These are phyloP conservation scores for Nidularia pulvinata DNA, from an alignment of 768 basidiomycete species.

Conservation along the genomic window DNA sequence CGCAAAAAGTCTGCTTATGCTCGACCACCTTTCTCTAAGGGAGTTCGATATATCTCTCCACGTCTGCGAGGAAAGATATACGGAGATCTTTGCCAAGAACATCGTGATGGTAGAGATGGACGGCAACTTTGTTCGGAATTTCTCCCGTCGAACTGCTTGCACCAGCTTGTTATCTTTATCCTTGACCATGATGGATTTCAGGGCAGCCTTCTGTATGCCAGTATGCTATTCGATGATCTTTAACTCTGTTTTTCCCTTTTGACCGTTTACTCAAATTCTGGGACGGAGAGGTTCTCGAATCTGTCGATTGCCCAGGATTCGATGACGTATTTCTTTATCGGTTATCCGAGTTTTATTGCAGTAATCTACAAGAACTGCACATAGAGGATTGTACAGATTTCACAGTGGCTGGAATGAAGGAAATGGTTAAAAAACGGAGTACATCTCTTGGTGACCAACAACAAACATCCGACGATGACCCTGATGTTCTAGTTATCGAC, in stretches of 20 bases:
- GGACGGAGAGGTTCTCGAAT: slow-evolving; percentile 11
- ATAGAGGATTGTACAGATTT: slow-evolving; percentile 11
- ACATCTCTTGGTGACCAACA: neutral
- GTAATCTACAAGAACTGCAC: slow-evolving; percentile 12
- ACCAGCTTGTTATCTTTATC: too few relatives aligned
- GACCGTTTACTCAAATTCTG: slow-evolving; percentile 8
- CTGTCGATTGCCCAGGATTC: slow-evolving; percentile 9
- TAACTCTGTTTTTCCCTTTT: neutral
- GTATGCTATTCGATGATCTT: too few relatives aligned
- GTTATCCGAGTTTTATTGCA: slow-evolving; percentile 6
- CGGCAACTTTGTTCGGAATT: too few relatives aligned
- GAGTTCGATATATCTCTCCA: too few relatives aligned
- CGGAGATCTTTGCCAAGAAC: too few relatives aligned
- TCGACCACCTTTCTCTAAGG: too few relatives aligned
- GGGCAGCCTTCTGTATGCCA: too few relatives aligned
- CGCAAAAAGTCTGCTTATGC: too few relatives aligned
- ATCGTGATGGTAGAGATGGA: too few relatives aligned
- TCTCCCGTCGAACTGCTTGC: too few relatives aligned
- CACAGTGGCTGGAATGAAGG: slow-evolving; percentile 7
- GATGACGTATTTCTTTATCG: slow-evolving; percentile 8
- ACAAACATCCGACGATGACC: neutral
- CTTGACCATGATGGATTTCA: too few relatives aligned
- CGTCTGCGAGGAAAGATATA: too few relatives aligned
- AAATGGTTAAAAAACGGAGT: slow-evolving; percentile 10
- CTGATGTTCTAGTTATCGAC: neutral